Evolutionary conservation across 495 filamentous ascomycete species (phyloP).

Genomic region (Penicillium paradoxum): DNA sequence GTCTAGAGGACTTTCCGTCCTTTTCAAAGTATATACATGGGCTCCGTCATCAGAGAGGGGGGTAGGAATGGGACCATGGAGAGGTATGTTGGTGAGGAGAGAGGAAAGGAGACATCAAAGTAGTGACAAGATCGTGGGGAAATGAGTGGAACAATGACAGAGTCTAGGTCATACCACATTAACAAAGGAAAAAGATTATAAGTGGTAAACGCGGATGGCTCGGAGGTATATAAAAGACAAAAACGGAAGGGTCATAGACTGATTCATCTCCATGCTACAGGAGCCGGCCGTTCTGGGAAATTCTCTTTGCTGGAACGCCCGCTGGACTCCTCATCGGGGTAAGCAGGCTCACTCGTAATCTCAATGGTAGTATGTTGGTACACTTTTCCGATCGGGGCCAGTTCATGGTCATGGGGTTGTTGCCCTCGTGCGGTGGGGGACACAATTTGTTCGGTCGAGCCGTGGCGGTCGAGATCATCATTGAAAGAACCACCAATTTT

Average conservation of each 20-base stretch:
- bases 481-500: slow-evolving; percentile 18
- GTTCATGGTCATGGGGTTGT: slow-evolving; percentile 18
- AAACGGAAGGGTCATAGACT: background rate
- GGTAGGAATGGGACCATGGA: background rate
- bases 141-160: background rate
- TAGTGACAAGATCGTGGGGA: slow-evolving; percentile 1
- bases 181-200: background rate
- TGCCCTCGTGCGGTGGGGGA: slow-evolving; percentile 13
- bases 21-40: no score
- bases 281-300: slow-evolving; percentile 10
- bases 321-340: slow-evolving; percentile 21
- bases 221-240: background rate
- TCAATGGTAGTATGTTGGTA: slow-evolving; percentile 46
- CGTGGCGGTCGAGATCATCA: slow-evolving; percentile 24
- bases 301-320: slow-evolving; percentile 34
- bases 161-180: background rate
- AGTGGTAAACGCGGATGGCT: background rate
- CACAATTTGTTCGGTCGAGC: slow-evolving; percentile 40
- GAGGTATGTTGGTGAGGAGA: no score
- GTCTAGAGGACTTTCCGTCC: no score
- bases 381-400: slow-evolving; percentile 38
- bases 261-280: slow-evolving; percentile 1
- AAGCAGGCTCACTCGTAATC: slow-evolving; percentile 40
- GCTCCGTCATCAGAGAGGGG: no score
- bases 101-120: slow-evolving; percentile 2